Evolutionary conservation across 306 rosid species (phyloP).

Genomic region (Sindora glabra): DNA sequence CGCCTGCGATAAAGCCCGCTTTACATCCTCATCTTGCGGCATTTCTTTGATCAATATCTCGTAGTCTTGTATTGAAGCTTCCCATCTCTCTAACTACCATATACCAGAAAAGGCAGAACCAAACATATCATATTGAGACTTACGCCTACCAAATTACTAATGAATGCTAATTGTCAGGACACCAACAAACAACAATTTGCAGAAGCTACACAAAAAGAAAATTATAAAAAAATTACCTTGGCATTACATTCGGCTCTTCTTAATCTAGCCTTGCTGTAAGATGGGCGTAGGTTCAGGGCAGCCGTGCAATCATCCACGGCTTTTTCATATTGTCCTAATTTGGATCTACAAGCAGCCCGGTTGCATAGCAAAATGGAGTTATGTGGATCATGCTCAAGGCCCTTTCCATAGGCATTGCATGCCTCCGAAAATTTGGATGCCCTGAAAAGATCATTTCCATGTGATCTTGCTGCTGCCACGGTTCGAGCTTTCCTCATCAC

Average conservation of each 20-base stretch:
- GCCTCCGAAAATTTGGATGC: conserved; percentile 69
- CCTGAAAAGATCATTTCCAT: conserved; percentile 71
- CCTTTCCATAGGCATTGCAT: conserved; percentile 57
- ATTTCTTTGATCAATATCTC: conserved; percentile 45
- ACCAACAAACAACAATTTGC: too few relatives aligned
- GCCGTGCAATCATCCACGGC: conserved; percentile 67
- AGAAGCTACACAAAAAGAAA: not conserved
- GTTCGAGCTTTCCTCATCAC: conserved; percentile 44
- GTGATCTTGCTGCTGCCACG: conserved; percentile 46
- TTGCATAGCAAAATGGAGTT: conserved; percentile 71
- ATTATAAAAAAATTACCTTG: conserved; percentile 40
- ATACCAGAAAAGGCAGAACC: not conserved
- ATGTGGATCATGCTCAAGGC: conserved; percentile 64
- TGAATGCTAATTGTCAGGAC: too few relatives aligned
- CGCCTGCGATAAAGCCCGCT: conserved; percentile 38
- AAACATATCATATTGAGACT: not conserved
- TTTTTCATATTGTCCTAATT: conserved; percentile 53
- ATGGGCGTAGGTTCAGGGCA: conserved; percentile 63
- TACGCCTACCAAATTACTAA: not conserved
- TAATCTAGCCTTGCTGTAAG: conserved; percentile 68
- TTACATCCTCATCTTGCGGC: conserved; percentile 49
- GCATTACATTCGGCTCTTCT: conserved; percentile 82
- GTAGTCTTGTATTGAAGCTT: conserved; percentile 64
- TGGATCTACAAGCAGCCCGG: conserved; percentile 69
- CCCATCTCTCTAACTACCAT: conserved; percentile 70